These are phyloP conservation scores for Aquanectria penicillioides DNA, from an alignment of 2,329 filamentous ascomycete species.

Conservation along the genomic window DNA sequence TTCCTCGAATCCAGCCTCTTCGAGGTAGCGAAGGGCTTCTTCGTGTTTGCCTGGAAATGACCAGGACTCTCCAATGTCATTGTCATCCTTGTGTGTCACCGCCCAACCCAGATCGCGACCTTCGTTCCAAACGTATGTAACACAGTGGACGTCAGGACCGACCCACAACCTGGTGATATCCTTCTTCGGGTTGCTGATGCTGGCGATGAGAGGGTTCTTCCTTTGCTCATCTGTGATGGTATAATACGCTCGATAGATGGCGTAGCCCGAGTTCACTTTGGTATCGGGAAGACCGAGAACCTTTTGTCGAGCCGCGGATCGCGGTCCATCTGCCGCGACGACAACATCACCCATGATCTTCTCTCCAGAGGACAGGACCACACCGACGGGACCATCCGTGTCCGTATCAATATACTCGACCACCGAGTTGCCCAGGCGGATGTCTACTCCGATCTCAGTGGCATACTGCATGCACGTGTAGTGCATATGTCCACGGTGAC, in stretches of 20 bases:
- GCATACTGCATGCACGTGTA: neutral
- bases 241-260: neutral
- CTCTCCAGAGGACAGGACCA: neutral
- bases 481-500: slow-evolving; percentile 1
- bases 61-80: slow-evolving; percentile 54
- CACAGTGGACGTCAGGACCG: neutral
- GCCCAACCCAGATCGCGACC: neutral
- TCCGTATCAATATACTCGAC: neutral
- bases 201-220: neutral
- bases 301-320: neutral
- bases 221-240: neutral
- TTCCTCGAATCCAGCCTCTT: slow-evolving; percentile 50
- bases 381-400: neutral
- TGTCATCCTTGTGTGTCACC: slow-evolving; percentile 41
- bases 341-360: neutral
- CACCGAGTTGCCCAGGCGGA: neutral
- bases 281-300: neutral
- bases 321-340: neutral
- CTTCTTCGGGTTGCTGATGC: neutral
- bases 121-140: neutral
- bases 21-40: slow-evolving; percentile 49
- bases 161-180: neutral
- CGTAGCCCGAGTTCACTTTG: slow-evolving; percentile 8
- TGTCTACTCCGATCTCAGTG: neutral
- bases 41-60: slow-evolving; percentile 49